phyloP scores from a whole-genome alignment of 2,329 filamentous ascomycete genomes.

The Thermochaetoides dissita region DNA sequence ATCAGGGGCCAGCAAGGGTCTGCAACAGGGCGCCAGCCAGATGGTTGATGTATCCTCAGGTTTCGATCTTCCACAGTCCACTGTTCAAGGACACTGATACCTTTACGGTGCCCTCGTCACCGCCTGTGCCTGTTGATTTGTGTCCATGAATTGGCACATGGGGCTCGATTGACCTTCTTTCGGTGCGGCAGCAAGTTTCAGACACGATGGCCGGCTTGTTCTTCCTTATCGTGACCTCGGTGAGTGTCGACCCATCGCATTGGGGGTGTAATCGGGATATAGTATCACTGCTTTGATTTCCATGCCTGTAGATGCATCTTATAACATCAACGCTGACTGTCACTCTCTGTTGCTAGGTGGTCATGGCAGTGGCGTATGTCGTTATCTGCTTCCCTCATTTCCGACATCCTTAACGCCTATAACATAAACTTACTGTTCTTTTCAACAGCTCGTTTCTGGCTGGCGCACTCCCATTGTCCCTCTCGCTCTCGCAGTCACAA shows the following conservation, averaged over 20 bases:
- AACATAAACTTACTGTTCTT: constrained; percentile 13
- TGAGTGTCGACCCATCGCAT: constrained; percentile 6
- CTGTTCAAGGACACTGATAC: neutral
- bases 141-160: constrained; percentile 6
- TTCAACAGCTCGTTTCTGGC: constrained; percentile 72
- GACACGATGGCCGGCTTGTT: constrained; percentile 20
- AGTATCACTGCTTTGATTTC: no score
- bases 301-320: no score
- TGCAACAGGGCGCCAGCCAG: no score
- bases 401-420: no score
- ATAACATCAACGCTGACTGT: constrained; percentile 10
- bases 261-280: no score
- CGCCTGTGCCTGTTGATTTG: constrained; percentile 1
- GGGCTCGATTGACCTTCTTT: no score
- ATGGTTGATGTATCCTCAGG: no score
- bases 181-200: no score
- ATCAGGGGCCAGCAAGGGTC: no score
- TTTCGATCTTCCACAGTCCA: no score
- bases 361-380: constrained; percentile 46
- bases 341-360: constrained; percentile 24
- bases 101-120: neutral
- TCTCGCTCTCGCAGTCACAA: constrained; percentile 75
- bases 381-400: constrained; percentile 6
- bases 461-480: constrained; percentile 77
- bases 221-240: constrained; percentile 21